Percentiles rank a stretch among this genome's conserved stretches.
Evolutionary conservation across 2,329 filamentous ascomycete species (phyloP).

Genomic region (Ciborinia camelliae): DNA sequence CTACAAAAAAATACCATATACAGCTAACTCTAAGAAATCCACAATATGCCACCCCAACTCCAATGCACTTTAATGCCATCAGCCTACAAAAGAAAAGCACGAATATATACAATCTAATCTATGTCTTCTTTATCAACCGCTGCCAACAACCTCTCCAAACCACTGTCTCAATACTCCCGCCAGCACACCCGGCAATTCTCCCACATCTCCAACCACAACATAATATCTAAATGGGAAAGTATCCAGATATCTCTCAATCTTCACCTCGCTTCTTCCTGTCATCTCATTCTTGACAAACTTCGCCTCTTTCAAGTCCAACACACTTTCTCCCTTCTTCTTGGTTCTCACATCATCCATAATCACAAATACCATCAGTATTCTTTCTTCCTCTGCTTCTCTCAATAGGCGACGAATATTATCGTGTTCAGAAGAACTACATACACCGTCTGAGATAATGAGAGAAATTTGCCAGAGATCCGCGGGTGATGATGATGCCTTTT

Average conservation of each 20-base stretch:
- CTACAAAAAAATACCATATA: not conserved
- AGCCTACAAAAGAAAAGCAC: not conserved
- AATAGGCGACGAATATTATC: conserved; percentile 78
- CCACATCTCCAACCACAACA: conserved; percentile 85
- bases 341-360: conserved; percentile 71
- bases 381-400: conserved; percentile 82
- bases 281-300: conserved; percentile 67
- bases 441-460: conserved; percentile 87
- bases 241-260: conserved; percentile 88
- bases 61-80: not conserved
- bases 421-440: conserved; percentile 79
- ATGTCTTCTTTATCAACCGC: not conserved
- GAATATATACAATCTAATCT: not conserved
- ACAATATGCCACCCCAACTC: not conserved
- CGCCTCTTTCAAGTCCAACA: conserved; percentile 85
- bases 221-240: conserved; percentile 98
- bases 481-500: conserved; percentile 46
- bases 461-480: conserved; percentile 91
- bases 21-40: not conserved
- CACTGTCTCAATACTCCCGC: conserved; percentile 88
- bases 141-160: conserved; percentile 68
- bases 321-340: conserved; percentile 58
- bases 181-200: conserved; percentile 84
- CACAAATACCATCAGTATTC: conserved; percentile 98
- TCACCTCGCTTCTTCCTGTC: conserved; percentile 61